Evolutionary conservation across 139 green algal genomes (phyloP).

Genomic region (Chlorella sorokiniana): DNA sequence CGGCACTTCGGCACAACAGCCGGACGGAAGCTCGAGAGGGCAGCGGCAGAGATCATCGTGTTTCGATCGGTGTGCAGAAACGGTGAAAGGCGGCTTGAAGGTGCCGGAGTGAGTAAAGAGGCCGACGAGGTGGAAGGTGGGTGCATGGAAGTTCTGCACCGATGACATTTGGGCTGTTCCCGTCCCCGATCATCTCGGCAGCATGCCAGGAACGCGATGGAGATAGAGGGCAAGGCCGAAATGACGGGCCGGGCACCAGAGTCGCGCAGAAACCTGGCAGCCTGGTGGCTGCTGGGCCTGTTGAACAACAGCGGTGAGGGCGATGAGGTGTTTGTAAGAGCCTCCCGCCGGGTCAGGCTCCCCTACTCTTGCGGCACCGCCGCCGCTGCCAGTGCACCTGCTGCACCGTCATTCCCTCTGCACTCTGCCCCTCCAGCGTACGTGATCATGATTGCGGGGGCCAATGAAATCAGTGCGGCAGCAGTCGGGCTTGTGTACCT

Average conservation of each 20-base stretch:
- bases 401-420: background rate
- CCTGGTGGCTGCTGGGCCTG: slow-evolving; percentile 57
- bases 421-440: slow-evolving; percentile 43
- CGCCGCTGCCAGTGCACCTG: background rate
- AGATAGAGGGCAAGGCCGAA: background rate
- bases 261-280: slow-evolving; percentile 4
- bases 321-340: background rate
- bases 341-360: too few species aligned
- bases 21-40: background rate
- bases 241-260: background rate
- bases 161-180: background rate
- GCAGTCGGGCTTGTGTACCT: slow-evolving; percentile 72
- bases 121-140: too few species aligned
- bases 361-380: background rate
- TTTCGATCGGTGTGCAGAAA: background rate
- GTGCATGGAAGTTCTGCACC: background rate
- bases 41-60: background rate
- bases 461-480: slow-evolving; percentile 55
- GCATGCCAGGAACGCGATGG: background rate
- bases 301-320: slow-evolving; percentile 54
- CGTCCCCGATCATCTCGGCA: background rate
- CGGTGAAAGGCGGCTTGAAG: too few species aligned
- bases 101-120: too few species aligned
- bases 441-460: slow-evolving; percentile 72
- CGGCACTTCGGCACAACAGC: background rate